Base-by-base conservation (phyloP, 164 flowering plant genomes). In the Echeveria elegans region DNA sequence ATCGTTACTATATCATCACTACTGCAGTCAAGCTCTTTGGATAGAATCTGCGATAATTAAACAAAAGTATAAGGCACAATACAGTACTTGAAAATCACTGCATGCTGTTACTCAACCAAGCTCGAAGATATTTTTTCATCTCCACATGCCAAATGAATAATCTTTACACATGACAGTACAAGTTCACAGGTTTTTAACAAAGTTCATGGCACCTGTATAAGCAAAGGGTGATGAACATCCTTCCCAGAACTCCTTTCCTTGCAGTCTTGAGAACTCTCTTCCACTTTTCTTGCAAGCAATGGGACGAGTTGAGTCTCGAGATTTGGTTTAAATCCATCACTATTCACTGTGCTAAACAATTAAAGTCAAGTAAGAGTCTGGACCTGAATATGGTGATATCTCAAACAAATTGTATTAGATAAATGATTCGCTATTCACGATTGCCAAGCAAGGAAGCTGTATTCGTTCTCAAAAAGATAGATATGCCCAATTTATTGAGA, bases 291-390 rank as follows among this genome's bases (percentile, higher is more conserved):
- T 64, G 94, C 85, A 43, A 90, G 82, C 56, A 93, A 79, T 36
- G 96, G 98, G 74, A 86, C 66, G 24, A 93, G 90, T 7, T 90
- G 94, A 74, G 88, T 90, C 86, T 93, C 98, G 16, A 93, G 78
- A 70, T 93, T 90, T 71, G 96, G 96, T 75, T 90, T 90, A 72
- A 93, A 93, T 16, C 98, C 96, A 79, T 93, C 96, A 62, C 74
- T 77, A 69, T 88, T 93, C 72, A 93, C 96, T 75, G 91, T 82
- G 74, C 96, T 93, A 79, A 72, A 75, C 69, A 73, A 63, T 60
- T 71, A 56, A 56, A 26, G 28, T 56, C 61, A 56, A 24, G 61
- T 56, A 56, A 56, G 2, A n/a, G 32, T 56, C 61, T 14, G 23
- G 31, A 53, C 29, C 59, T 2, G 53, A n/a, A 52, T 2, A 52